Conservation (phyloP, 225 moss, liverwort and hornwort species). For the Physcomitrium patens region DNA sequence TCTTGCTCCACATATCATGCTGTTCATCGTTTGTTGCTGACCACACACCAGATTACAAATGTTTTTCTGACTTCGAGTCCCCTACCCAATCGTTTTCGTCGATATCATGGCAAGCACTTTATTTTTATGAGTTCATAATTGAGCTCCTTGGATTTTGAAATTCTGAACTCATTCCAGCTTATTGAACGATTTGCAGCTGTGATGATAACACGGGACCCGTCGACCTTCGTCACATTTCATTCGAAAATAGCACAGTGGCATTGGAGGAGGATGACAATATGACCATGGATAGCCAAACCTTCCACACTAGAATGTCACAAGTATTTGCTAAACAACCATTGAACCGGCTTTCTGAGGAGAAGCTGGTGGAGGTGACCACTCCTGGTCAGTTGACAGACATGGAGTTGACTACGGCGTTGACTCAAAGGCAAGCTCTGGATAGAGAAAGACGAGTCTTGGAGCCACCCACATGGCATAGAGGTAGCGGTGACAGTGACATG, state of each 20-base stretch:
- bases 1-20: not conserved
- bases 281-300: constrained; percentile 65
- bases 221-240: constrained; percentile 55
- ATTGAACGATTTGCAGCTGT: constrained; percentile 40
- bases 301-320: constrained; percentile 54
- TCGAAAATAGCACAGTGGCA: constrained; percentile 38
- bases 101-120: constrained; percentile 3
- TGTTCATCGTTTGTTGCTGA: constrained; percentile 11
- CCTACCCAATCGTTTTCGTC: not conserved
- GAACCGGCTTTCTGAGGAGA: constrained; percentile 42
- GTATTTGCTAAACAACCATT: constrained; percentile 40
- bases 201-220: constrained; percentile 65
- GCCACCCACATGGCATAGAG: constrained; percentile 46
- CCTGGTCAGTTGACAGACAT: constrained; percentile 37
- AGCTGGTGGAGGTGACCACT: constrained; percentile 23
- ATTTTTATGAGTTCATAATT: constrained; percentile 5
- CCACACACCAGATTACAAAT: not conserved
- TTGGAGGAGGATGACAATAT: constrained; percentile 55
- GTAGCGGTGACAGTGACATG: constrained; percentile 60
- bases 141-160: constrained; percentile 2
- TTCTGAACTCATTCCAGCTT: not conserved
- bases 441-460: constrained; percentile 18
- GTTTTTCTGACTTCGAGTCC: not conserved
- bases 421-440: constrained; percentile 26
- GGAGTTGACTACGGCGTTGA: constrained; percentile 35